These are phyloP conservation scores for Sarcocystis neurona DNA, from an alignment of 169 alveolate genomes.

Conservation along the genomic window DNA sequence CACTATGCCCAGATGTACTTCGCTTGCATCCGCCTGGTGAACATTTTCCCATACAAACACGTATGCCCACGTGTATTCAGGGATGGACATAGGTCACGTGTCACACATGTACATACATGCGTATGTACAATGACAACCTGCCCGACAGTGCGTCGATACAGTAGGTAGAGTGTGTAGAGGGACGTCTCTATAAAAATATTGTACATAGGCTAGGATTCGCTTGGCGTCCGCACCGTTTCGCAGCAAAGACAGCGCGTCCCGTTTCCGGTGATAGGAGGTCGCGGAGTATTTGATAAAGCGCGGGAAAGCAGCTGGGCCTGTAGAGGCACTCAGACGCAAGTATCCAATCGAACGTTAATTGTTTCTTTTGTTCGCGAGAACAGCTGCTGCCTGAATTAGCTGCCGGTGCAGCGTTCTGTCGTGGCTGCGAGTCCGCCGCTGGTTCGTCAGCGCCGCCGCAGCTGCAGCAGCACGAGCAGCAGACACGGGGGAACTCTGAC, in stretches of 20 bases:
- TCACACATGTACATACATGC: no score
- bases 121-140: no score
- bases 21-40: no score
- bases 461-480: conserved; percentile 1
- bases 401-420: background rate
- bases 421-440: no score
- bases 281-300: background rate
- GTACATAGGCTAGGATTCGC: no score
- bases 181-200: background rate
- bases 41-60: no score
- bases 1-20: no score
- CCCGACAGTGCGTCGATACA: no score
- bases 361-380: background rate
- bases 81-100: no score
- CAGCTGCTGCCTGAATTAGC: background rate
- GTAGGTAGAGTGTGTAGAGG: background rate
- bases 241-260: background rate
- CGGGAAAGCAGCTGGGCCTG: background rate
- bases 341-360: background rate
- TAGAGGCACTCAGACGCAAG: conserved; percentile 6
- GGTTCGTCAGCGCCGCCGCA: background rate
- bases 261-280: background rate
- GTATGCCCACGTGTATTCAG: no score
- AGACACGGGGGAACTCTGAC: background rate
- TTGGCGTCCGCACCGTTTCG: background rate